Evolutionary conservation across 164 flowering plant species (phyloP).

Genomic region (Macadamia integrifolia): DNA sequence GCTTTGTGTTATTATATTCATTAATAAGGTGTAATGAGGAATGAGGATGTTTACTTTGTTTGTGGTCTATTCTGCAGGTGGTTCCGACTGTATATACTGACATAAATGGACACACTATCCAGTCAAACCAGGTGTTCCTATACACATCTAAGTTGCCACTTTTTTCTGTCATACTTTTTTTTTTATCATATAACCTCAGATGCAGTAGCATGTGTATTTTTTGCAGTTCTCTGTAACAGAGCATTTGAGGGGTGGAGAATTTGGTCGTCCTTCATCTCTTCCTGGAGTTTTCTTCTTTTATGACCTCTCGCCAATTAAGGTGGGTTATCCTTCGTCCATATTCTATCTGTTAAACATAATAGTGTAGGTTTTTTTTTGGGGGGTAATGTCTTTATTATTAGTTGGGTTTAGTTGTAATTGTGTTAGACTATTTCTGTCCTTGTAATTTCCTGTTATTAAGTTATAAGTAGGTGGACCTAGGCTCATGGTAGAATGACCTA

Average conservation of each 20-base stretch:
- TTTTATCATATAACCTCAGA: slow-evolving; percentile 5
- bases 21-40: too few species aligned
- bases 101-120: slow-evolving; percentile 56
- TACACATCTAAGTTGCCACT: not conserved
- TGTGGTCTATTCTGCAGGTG: slow-evolving; percentile 41
- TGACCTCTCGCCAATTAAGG: slow-evolving; percentile 90
- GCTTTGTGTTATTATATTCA: too few species aligned
- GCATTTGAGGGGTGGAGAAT: slow-evolving; percentile 52
- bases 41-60: not conserved
- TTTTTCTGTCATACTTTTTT: not conserved
- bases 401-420: too few species aligned
- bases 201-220: slow-evolving; percentile 5
- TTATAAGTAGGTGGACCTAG: too few species aligned
- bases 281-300: slow-evolving; percentile 91
- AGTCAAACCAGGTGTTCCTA: slow-evolving; percentile 73
- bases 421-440: too few species aligned
- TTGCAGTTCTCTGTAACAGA: slow-evolving; percentile 90
- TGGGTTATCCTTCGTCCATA: slow-evolving; percentile 10
- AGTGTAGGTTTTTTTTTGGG: too few species aligned
- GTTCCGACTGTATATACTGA: slow-evolving; percentile 79
- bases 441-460: too few species aligned
- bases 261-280: slow-evolving; percentile 51
- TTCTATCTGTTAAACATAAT: too few species aligned
- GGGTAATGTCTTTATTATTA: too few species aligned
- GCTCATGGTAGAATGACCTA: too few species aligned